These are phyloP conservation scores for Castanea sativa DNA, from an alignment of 306 rosid genomes.

Conservation along the genomic window DNA sequence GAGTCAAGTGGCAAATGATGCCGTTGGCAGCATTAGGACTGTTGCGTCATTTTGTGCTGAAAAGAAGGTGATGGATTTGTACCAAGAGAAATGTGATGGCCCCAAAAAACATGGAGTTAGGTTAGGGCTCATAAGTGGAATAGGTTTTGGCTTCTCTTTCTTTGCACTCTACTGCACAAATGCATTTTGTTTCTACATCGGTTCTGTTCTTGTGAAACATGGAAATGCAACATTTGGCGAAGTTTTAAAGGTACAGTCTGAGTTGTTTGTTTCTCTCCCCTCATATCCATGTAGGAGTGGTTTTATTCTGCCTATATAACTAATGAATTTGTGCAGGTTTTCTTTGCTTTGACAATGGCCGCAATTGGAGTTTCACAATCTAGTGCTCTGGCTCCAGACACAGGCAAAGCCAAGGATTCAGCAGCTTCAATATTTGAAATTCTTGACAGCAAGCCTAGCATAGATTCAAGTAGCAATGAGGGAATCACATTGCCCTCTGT, in stretches of 20 bases:
- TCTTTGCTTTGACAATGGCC: conserved; percentile 71
- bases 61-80: conserved; percentile 73
- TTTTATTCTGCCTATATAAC: conserved; percentile 24
- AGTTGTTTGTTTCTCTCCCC: neutral
- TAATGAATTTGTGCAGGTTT: conserved; percentile 44
- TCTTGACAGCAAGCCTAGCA: conserved; percentile 63
- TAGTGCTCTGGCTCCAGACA: conserved; percentile 69
- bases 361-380: conserved; percentile 71
- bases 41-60: conserved; percentile 94
- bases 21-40: conserved; percentile 85
- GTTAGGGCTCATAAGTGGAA: conserved; percentile 74
- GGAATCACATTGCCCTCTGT: conserved; percentile 43
- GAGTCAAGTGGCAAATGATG: conserved; percentile 92
- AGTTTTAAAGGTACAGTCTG: conserved; percentile 67
- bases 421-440: conserved; percentile 72
- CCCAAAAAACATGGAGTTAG: conserved; percentile 65
- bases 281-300: neutral
- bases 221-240: conserved; percentile 67
- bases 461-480: conserved; percentile 59
- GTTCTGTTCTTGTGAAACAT: conserved; percentile 56
- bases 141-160: conserved; percentile 68
- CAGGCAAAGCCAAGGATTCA: conserved; percentile 80
- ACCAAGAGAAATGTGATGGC: conserved; percentile 50
- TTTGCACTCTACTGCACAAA: conserved; percentile 62
- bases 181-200: conserved; percentile 72